Evolutionary conservation across 2,329 filamentous ascomycete species (phyloP), one percentile per base, ranked within the genome.

Genomic region (Penicillium sp.): DNA sequence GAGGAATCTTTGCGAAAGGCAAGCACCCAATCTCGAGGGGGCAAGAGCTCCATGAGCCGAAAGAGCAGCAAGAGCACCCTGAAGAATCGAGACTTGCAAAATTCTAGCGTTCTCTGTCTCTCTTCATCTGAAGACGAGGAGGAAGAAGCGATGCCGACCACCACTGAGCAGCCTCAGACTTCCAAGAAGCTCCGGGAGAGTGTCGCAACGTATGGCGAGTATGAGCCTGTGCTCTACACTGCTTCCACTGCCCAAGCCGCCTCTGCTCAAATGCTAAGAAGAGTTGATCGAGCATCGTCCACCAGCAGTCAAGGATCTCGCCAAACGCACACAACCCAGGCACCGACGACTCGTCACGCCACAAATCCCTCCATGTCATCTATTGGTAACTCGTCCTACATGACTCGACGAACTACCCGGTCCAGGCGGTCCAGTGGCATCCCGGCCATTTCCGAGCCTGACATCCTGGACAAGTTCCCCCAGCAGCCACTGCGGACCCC

Each of bases 81-180:
- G 47, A 59, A 56, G 28, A 59, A 59, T 20, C 55, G 54, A 9
- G 66, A 73, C 42, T 55, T 73, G 15, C 63, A 64, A 29, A 60
- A 64, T 10, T 64, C 64, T 6, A 73, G 70, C 44, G 59, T 72
- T 8, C 63, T 73, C 7, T 68, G 64, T 34, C 62, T 73, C 29
- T 72, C 69, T 3, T 72, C 69, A n/a, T 72, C 69, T 0, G 69
- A 71, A 38, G 66, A 69, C 32, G 68, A 68, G 40, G 66, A 66
- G 2, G 61, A 62, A 14, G 56, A 61, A 6, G 44, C 51, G 9
- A 42, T 47, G 7, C 44, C 44, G 5, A 47, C 48, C 3, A 37
- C 34, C 4, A 52, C 47, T 11, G 40, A 45, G 25, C 40, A 37
- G 33, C 33, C 14, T 6, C 44, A 38, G 16, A 30, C 26, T 11